Evolutionary conservation across 2,329 filamentous ascomycete genomes (phyloP).

Genomic region (Pestalotiopsis sp.): DNA sequence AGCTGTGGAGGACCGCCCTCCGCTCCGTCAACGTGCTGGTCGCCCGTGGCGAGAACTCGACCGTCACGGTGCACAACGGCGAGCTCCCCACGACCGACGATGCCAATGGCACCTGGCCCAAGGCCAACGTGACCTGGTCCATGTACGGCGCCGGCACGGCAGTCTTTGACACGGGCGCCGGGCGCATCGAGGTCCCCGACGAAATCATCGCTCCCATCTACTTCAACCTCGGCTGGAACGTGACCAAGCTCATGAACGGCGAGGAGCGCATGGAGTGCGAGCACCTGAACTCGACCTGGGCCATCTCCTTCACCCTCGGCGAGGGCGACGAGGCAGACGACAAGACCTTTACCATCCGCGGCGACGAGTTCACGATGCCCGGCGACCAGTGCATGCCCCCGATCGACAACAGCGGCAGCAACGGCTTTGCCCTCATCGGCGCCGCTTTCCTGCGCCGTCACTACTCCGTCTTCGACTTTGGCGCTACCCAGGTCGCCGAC

Average conservation of each 20-base stretch:
- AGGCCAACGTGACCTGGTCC: conserved; percentile 5
- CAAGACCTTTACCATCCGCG: conserved; percentile 29
- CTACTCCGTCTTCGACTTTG: conserved; percentile 37
- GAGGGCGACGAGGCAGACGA: conserved; percentile 16
- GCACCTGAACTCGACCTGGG: conserved; percentile 39
- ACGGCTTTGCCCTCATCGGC: conserved; percentile 33
- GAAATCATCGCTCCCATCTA: conserved; percentile 30
- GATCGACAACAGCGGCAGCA: conserved; percentile 25
- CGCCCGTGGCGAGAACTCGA: conserved; percentile 8
- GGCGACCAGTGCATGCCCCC: conserved; percentile 41
- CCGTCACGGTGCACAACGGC: conserved; percentile 13
- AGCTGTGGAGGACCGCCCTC: conserved; percentile 34
- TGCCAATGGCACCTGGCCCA: not conserved
- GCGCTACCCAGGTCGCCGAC: conserved; percentile 16
- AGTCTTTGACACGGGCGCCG: conserved; percentile 37
- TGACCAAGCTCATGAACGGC: conserved; percentile 28
- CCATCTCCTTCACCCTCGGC: conserved; percentile 31
- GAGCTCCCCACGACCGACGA: conserved; percentile 4
- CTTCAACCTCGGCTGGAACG: conserved; percentile 37
- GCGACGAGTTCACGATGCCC: conserved; percentile 32
- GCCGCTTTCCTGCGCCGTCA: conserved; percentile 30
- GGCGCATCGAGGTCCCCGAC: conserved; percentile 27
- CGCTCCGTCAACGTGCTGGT: conserved; percentile 18
- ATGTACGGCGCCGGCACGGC: conserved; percentile 14
- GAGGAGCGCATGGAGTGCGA: conserved; percentile 34